A percentile compares a stretch with the other conserved stretches of the same genome.
Conservation (phyloP, 2,329 filamentous ascomycete species). For the Talaromyces albobiverticillius region DNA sequence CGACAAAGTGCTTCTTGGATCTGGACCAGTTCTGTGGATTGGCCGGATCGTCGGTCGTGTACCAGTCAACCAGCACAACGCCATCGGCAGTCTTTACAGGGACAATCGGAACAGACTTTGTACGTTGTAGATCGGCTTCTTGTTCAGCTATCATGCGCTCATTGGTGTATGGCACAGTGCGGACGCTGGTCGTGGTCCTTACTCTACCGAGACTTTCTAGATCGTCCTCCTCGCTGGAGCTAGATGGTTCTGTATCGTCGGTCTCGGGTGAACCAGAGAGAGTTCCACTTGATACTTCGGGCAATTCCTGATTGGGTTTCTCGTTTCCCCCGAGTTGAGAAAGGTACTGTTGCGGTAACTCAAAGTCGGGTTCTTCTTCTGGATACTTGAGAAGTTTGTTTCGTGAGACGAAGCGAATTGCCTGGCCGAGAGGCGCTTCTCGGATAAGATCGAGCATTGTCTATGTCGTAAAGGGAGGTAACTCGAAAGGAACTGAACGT, state of each 20-base stretch:
- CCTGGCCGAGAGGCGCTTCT: slow-evolving; percentile 47
- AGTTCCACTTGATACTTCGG: background rate
- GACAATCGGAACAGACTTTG: slow-evolving; percentile 28
- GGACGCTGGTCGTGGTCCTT: background rate
- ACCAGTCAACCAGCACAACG: slow-evolving; percentile 36
- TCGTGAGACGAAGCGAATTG: slow-evolving; percentile 42
- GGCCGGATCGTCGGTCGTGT: slow-evolving; percentile 24
- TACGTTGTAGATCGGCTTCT: slow-evolving; percentile 24
- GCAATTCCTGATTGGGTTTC: background rate
- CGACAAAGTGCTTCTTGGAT: slow-evolving; percentile 21
- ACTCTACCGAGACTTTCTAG: background rate
- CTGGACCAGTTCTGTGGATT: slow-evolving; percentile 27
- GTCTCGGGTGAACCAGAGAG: too few species aligned
- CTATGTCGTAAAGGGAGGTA: too few species aligned
- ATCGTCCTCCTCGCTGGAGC: background rate
- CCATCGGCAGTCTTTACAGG: slow-evolving; percentile 36
- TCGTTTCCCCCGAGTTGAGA: too few species aligned
- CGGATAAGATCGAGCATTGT: slow-evolving; percentile 24
- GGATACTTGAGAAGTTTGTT: slow-evolving; percentile 44
- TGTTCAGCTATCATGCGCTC: slow-evolving; percentile 30
- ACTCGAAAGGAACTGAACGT: too few species aligned
- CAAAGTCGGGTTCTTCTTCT: slow-evolving; percentile 25
- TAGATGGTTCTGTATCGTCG: too few species aligned
- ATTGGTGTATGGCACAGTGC: slow-evolving; percentile 22
- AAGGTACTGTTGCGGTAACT: background rate